These are phyloP conservation scores for Scutellaria minor DNA, from an alignment of 257 asterid species.

Conservation along the genomic window DNA sequence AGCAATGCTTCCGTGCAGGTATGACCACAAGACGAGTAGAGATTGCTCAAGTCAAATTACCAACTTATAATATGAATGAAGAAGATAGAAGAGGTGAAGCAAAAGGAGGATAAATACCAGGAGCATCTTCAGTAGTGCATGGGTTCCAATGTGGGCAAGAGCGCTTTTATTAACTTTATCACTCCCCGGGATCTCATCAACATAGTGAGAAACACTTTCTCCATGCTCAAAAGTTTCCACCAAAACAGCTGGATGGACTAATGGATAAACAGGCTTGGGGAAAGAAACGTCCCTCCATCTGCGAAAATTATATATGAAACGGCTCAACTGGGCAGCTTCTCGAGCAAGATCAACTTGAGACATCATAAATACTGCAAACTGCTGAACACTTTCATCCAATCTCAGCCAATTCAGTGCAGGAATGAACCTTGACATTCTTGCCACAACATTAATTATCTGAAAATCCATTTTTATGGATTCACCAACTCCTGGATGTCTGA, in stretches of 20 bases:
- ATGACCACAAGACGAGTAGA: background rate
- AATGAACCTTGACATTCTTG: slow-evolving; percentile 60
- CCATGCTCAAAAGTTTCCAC: slow-evolving; percentile 96
- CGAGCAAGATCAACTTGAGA: slow-evolving; percentile 93
- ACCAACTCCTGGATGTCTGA: slow-evolving; percentile 92
- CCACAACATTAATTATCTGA: slow-evolving; percentile 70
- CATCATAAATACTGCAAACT: slow-evolving; percentile 88
- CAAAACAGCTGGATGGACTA: slow-evolving; percentile 92
- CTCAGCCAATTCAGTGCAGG: slow-evolving; percentile 89
- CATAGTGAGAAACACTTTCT: slow-evolving; percentile 75
- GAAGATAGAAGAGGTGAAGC: background rate
- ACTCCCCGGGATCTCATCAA: slow-evolving; percentile 71
- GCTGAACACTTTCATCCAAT: slow-evolving; percentile 86
- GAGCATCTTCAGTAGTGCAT: slow-evolving; percentile 89
- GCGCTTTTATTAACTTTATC: slow-evolving; percentile 64
- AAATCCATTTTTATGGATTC: slow-evolving; percentile 84
- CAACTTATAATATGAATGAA: slow-evolving; percentile 8
- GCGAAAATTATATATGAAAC: slow-evolving; percentile 84
- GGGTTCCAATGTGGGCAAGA: slow-evolving; percentile 91
- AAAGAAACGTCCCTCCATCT: slow-evolving; percentile 87
- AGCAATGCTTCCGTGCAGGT: background rate
- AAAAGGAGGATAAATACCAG: slow-evolving; percentile 51
- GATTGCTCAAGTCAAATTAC: background rate
- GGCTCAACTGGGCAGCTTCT: slow-evolving; percentile 92
- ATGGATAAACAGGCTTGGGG: slow-evolving; percentile 89